A percentile compares a stretch with the other conserved stretches of the same genome.
phyloP scores from a whole-genome alignment of 2,329 filamentous ascomycete species.

The Aspergillus quadricinctus region DNA sequence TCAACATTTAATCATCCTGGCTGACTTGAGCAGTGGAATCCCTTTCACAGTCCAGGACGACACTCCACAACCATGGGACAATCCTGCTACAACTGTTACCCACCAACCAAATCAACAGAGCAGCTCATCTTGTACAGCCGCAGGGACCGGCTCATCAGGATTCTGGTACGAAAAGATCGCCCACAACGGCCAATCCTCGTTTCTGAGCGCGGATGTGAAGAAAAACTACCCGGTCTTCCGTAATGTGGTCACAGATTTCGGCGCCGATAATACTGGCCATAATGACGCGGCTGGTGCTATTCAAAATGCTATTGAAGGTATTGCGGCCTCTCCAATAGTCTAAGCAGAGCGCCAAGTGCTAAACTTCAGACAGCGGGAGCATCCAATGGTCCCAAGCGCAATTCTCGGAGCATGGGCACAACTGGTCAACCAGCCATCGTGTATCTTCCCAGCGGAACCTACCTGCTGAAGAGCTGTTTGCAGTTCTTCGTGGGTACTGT shows the following conservation, averaged over 20 bases:
- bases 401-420: constrained; percentile 24
- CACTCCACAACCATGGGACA: constrained; percentile 15
- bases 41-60: constrained; percentile 17
- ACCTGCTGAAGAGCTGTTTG: constrained; percentile 21
- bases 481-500: constrained; percentile 32
- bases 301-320: constrained; percentile 28
- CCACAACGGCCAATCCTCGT: constrained; percentile 27
- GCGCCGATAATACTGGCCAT: constrained; percentile 30
- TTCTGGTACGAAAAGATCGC: constrained; percentile 28
- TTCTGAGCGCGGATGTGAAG: constrained; percentile 20
- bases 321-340: neutral
- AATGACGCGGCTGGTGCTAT: constrained; percentile 26
- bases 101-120: constrained; percentile 2
- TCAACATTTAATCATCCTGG: neutral
- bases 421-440: constrained; percentile 29
- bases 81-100: constrained; percentile 4
- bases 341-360: neutral
- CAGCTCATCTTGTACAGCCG: constrained; percentile 2
- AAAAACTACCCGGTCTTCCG: constrained; percentile 32
- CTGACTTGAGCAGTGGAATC: constrained; percentile 13
- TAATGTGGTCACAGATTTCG: constrained; percentile 32
- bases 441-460: constrained; percentile 28
- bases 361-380: constrained; percentile 16
- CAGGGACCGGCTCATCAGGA: constrained; percentile 4
- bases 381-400: constrained; percentile 21